Evolutionary conservation across 1,284 basidiomycete genomes (phyloP), one percentile per base, ranked within the genome.

Genomic region (Fomitopsis palustris): DNA sequence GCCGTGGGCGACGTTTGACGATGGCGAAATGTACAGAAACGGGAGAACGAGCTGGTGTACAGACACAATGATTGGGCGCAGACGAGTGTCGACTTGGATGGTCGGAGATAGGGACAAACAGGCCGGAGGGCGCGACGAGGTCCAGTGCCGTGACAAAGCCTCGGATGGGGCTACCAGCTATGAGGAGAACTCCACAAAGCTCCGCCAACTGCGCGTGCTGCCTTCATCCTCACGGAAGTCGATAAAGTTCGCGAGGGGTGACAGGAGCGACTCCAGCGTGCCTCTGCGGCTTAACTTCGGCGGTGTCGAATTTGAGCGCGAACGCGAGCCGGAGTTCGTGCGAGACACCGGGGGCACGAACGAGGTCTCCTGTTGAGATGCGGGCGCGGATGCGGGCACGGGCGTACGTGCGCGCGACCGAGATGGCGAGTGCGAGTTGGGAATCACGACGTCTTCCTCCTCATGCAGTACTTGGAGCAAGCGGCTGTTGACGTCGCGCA

Each of bases 221-320:
- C 68, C 55, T 27, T 80, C 80, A 19, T 84, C 83, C 53, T 84
- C 81, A 57, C 76, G 75, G 60, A 87, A 72, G 68, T 87, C 86
- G 62, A 87, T 86, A 69, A 87, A 87, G 63, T 83, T 85, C 58
- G 78, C 78, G 52, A 87, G 73, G 0, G 79, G 77, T 0, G 76
- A 72, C 41, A 80, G 74, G 65, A 78, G 74, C 21, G 76, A 74
- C 57, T 78, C 79, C 45, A 80, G 60, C 14, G 79, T 80, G 37
- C 77, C 68, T 45, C 77, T 64, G 6, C 75, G 67, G 49, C 72
- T 69, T 29, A 62, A 17, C 33, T 53, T 62, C 59, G 58, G 55
- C 54, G 62, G 60, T 2, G 61, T 53, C 21, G 60, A 60, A 39
- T 23, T 64, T 43, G 54, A 55, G n/a, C 56, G 55, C 54, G 53